These are phyloP conservation scores for Pseudoscleropodium purum DNA, from an alignment of 225 moss, liverwort and hornwort genomes.

Conservation along the genomic window DNA sequence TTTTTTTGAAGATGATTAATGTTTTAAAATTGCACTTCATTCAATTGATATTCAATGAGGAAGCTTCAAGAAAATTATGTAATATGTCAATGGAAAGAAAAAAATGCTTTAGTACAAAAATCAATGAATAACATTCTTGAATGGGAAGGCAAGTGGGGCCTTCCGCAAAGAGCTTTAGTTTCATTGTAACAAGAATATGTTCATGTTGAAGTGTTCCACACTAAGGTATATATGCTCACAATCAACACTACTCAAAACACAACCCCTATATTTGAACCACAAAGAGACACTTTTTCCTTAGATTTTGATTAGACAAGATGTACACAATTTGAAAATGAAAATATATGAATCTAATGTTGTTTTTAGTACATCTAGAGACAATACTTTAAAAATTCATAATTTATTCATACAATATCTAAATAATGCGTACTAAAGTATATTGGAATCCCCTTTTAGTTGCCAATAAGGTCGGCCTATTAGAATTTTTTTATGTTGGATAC, in stretches of 20 bases:
- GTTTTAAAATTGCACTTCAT: neutral
- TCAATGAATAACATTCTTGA: neutral
- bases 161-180: neutral
- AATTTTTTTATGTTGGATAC: neutral
- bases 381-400: neutral
- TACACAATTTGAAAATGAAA: neutral
- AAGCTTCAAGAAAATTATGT: neutral
- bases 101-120: neutral
- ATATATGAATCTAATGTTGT: accelerated
- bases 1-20: neutral
- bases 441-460: neutral
- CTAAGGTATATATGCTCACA: neutral
- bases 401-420: neutral
- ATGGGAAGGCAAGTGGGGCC: neutral
- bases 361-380: no score
- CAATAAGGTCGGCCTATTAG: neutral
- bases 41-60: neutral
- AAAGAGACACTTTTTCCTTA: neutral
- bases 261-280: neutral
- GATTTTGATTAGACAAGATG: neutral
- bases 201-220: neutral
- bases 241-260: accelerated
- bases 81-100: neutral
- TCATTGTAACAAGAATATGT: neutral
- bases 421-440: neutral